Conservation (phyloP, 371 early-diverging fungal species). For the Rhizomucor pusillus region DNA sequence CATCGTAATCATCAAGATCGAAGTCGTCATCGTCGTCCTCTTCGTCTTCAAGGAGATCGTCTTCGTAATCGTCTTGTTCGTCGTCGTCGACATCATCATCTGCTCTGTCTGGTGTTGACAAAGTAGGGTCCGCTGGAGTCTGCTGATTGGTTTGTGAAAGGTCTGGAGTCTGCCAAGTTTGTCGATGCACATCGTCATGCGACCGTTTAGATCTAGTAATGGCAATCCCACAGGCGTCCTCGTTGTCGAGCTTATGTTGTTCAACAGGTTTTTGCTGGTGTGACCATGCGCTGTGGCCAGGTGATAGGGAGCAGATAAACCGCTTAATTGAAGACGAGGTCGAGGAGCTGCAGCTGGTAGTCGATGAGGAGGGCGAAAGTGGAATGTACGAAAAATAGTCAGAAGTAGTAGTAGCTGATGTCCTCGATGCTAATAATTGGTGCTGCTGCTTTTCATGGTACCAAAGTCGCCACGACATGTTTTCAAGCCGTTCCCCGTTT, state of each 20-base stretch:
- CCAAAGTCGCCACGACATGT: constrained; percentile 46
- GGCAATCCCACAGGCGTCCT: background rate
- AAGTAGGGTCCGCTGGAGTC: background rate
- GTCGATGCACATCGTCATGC: constrained; percentile 8
- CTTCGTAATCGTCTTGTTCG: background rate
- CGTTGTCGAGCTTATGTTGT: constrained; percentile 2
- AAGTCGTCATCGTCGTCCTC: constrained; percentile 15
- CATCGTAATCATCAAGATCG: constrained; percentile 15
- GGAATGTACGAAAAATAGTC: constrained; percentile 19
- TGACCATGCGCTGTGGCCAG: constrained; percentile 22
- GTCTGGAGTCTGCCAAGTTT: constrained; percentile 4
- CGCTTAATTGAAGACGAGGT: constrained; percentile 15
- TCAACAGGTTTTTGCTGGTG: constrained; percentile 12
- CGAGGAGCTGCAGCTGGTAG: background rate
- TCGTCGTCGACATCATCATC: background rate
- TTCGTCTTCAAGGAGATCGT: constrained; percentile 4
- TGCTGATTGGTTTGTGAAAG: constrained; percentile 10
- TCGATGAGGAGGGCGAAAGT: constrained; percentile 2
- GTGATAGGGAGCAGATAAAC: constrained; percentile 18
- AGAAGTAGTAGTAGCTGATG: background rate
- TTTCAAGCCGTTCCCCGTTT: constrained; percentile 46
- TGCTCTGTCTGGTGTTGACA: background rate
- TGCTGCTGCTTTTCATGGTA: constrained; percentile 16
- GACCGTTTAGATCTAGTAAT: constrained; percentile 5
- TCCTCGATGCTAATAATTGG: background rate